Evolutionary conservation across 495 filamentous ascomycete species (phyloP).

Genomic region (Aeminium ludgeri): DNA sequence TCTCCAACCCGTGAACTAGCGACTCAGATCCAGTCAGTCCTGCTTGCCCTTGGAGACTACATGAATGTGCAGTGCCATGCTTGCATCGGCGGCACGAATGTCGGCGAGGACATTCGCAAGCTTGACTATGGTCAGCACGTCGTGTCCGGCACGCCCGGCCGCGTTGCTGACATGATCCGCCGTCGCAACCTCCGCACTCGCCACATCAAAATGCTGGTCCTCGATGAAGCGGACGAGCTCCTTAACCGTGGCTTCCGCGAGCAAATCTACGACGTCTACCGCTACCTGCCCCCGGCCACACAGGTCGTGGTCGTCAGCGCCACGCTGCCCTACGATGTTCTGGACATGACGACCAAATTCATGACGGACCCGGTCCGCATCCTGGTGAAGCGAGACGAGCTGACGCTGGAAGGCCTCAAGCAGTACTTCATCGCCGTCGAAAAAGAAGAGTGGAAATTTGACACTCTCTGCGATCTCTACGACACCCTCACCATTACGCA

Average conservation of each 20-base stretch:
- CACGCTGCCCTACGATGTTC: slow-evolving; percentile 91
- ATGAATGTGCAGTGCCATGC: slow-evolving; percentile 99
- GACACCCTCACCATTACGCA: slow-evolving; percentile 98
- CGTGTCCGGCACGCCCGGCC: slow-evolving; percentile 86
- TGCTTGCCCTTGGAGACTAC: slow-evolving; percentile 95
- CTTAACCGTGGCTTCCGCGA: slow-evolving; percentile 87
- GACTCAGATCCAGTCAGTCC: slow-evolving; percentile 92
- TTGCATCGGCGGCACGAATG: slow-evolving; percentile 94
- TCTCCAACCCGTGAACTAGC: slow-evolving; percentile 95
- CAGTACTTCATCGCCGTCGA: slow-evolving; percentile 99
- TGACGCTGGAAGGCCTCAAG: slow-evolving; percentile 95
- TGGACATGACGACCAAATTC: slow-evolving; percentile 99
- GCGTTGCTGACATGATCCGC: slow-evolving; percentile 97
- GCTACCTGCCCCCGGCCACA: slow-evolving; percentile 84
- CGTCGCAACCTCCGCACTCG: slow-evolving; percentile 84
- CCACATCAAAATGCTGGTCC: slow-evolving; percentile 96
- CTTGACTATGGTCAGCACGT: slow-evolving; percentile 95
- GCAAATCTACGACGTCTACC: slow-evolving; percentile 99
- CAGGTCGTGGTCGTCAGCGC: slow-evolving; percentile 97
- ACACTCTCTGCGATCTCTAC: slow-evolving; percentile 98
- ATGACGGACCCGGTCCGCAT: slow-evolving; percentile 99
- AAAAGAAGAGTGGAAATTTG: slow-evolving; percentile 99
- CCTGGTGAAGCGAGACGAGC: slow-evolving; percentile 97
- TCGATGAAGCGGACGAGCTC: slow-evolving; percentile 92
- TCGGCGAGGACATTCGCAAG: slow-evolving; percentile 92